Conservation (phyloP, 179 eudicot species). For the Gypsophila paniculata region DNA sequence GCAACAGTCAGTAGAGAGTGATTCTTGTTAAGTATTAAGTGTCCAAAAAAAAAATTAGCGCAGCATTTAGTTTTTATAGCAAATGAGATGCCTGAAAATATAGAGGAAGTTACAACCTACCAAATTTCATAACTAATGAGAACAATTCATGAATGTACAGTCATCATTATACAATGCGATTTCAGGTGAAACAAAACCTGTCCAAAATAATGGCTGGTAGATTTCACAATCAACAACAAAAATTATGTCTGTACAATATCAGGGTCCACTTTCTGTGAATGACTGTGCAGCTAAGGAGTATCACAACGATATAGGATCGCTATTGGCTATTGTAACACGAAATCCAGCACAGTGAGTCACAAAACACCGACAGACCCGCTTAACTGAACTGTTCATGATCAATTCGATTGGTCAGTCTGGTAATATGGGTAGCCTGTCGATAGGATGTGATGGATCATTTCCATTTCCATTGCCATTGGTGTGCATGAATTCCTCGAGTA, state of each 20-base stretch:
- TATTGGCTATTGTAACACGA: not conserved
- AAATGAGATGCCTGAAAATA: slow-evolving; percentile 7
- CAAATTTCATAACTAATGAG: not conserved
- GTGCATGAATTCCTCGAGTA: slow-evolving; percentile 36
- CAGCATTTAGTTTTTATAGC: not conserved
- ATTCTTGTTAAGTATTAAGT: not conserved
- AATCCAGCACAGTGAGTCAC: not conserved
- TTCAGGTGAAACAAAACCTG: slow-evolving; percentile 8
- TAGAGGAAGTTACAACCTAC: not conserved
- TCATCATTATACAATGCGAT: not conserved
- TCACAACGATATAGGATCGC: not conserved
- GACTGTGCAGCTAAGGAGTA: slow-evolving; percentile 9
- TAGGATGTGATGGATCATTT: slow-evolving; percentile 45
- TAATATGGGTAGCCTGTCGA: slow-evolving; percentile 65
- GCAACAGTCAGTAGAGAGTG: not conserved
- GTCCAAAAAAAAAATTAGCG: not conserved
- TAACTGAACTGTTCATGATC: slow-evolving; percentile 15
- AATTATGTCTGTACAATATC: slow-evolving; percentile 13
- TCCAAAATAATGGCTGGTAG: slow-evolving; percentile 2
- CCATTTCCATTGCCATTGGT: slow-evolving; percentile 45
- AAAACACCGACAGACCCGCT: not conserved
- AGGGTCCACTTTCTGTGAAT: not conserved
- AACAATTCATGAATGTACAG: not conserved
- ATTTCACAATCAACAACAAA: not conserved
- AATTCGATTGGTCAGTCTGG: slow-evolving; percentile 46